These are phyloP conservation scores for Sarocladium strictum DNA, from an alignment of 2,329 filamentous ascomycete species.

Conservation along the genomic window DNA sequence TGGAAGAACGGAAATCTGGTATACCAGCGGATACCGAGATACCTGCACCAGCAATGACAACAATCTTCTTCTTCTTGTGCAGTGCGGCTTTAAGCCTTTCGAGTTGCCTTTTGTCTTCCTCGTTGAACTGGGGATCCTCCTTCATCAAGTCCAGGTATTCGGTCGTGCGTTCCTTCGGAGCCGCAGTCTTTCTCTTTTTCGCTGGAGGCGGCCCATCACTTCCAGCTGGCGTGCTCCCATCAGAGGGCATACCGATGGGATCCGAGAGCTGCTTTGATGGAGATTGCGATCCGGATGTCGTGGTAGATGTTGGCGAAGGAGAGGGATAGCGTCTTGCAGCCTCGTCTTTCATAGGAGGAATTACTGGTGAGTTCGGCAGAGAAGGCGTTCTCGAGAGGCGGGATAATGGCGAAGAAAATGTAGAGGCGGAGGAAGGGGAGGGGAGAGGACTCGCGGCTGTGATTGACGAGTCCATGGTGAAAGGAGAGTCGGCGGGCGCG, in stretches of 20 bases:
- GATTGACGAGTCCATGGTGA: slow-evolving; percentile 19
- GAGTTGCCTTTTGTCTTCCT: slow-evolving; percentile 48
- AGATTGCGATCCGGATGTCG: slow-evolving; percentile 43
- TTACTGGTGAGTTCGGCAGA: slow-evolving; percentile 37
- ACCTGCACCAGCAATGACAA: slow-evolving; percentile 91
- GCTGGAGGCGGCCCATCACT: slow-evolving; percentile 60
- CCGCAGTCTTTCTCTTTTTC: slow-evolving; percentile 67
- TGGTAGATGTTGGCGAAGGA: slow-evolving; percentile 36
- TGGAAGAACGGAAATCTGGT: slow-evolving; percentile 90
- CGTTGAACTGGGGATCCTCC: slow-evolving; percentile 40
- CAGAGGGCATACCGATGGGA: slow-evolving; percentile 21
- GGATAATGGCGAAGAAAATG: slow-evolving; percentile 49
- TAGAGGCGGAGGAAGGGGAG: slow-evolving; percentile 29
- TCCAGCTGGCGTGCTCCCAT: slow-evolving; percentile 24
- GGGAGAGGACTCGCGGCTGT: slow-evolving; percentile 19
- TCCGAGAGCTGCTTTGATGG: slow-evolving; percentile 42
- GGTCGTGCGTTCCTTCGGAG: slow-evolving; percentile 65
- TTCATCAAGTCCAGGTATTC: slow-evolving; percentile 67
- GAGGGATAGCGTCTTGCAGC: slow-evolving; percentile 45
- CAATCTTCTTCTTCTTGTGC: slow-evolving; percentile 89
- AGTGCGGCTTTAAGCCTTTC: slow-evolving; percentile 68
- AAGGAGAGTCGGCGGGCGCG: slow-evolving; percentile 11
- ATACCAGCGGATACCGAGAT: slow-evolving; percentile 97
- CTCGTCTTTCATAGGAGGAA: slow-evolving; percentile 24
- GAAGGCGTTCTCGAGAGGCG: slow-evolving; percentile 48